A percentile compares a stretch with the other conserved stretches of the same genome.
phyloP scores from a whole-genome alignment of 768 basidiomycete genomes.

The Termitomyces eurrhizus region DNA sequence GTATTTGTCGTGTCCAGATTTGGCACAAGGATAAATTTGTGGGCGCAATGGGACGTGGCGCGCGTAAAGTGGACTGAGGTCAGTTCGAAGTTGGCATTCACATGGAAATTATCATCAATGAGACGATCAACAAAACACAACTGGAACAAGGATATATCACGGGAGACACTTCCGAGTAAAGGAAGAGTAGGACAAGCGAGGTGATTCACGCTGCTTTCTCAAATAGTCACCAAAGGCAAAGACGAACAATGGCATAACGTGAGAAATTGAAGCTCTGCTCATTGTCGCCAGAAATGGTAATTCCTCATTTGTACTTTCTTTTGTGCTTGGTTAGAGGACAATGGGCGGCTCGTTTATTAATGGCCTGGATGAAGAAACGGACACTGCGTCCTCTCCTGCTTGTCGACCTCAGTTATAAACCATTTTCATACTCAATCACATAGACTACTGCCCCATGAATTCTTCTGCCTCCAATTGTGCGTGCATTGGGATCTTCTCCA shows the following conservation, averaged over 20 bases:
- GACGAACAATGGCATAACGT: conserved; percentile 3
- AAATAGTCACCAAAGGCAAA: too few relatives aligned
- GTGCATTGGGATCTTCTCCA: conserved; percentile 8
- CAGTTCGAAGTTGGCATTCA: not conserved
- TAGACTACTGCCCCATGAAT: conserved; percentile 23
- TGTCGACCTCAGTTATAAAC: conserved; percentile 12
- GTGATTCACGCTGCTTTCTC: too few relatives aligned
- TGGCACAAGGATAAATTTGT: not conserved
- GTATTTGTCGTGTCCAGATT: not conserved
- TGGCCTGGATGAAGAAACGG: conserved; percentile 17
- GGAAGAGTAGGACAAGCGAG: too few relatives aligned
- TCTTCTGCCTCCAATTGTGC: conserved; percentile 25
- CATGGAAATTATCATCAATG: not conserved
- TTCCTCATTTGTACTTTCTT: conserved; percentile 20
- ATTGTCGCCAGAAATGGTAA: conserved; percentile 24
- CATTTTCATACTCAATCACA: conserved; percentile 11
- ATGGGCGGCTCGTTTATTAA: conserved; percentile 10
- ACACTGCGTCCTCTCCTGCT: conserved; percentile 10
- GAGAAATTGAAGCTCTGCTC: conserved; percentile 14
- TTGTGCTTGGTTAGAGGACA: conserved; percentile 20
- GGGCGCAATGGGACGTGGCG: not conserved
- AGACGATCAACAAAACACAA: not conserved
- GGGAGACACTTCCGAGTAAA: not conserved
- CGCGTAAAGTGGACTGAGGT: not conserved
- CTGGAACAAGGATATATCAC: not conserved